A percentile compares a stretch with the other conserved stretches of the same genome.
Evolutionary conservation across 306 rosid species (phyloP).

Genomic region (Castanospermum australe): DNA sequence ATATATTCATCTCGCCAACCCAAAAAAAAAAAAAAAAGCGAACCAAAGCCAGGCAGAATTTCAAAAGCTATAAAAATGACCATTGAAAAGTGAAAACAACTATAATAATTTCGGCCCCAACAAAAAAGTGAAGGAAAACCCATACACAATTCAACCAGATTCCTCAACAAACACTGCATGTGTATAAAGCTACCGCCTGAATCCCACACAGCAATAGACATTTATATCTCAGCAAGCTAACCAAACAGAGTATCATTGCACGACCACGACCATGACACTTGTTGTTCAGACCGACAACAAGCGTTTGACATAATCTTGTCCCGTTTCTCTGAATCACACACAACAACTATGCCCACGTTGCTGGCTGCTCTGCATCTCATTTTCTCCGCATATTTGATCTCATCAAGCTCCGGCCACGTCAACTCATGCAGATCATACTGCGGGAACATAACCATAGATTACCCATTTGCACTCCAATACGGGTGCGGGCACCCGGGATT

Average conservation of each 20-base stretch:
- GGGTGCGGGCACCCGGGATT: slow-evolving; percentile 99
- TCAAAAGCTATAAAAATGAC: not conserved
- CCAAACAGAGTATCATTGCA: slow-evolving; percentile 31
- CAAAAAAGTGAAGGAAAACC: slow-evolving; percentile 15
- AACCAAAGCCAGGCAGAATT: not conserved
- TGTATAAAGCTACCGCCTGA: slow-evolving; percentile 33
- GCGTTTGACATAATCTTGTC: not conserved
- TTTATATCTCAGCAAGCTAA: too few relatives aligned
- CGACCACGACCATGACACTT: too few relatives aligned
- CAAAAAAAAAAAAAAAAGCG: too few relatives aligned
- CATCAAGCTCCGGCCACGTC: slow-evolving; percentile 1
- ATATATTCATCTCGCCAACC: too few relatives aligned
- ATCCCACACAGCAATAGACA: too few relatives aligned
- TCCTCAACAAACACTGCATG: slow-evolving; percentile 36
- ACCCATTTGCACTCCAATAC: slow-evolving; percentile 72
- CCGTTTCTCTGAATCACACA: not conserved
- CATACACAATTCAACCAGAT: slow-evolving; percentile 35
- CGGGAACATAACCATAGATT: slow-evolving; percentile 86
- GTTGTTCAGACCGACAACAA: too few relatives aligned
- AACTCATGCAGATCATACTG: slow-evolving; percentile 80
- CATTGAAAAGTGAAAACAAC: not conserved
- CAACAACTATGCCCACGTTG: slow-evolving; percentile 43
- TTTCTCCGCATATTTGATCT: slow-evolving; percentile 23
- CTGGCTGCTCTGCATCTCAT: slow-evolving; percentile 34
- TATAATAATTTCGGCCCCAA: too few relatives aligned